phyloP scores from a whole-genome alignment of 75 land plant species.

The Cunninghamia lanceolata region DNA sequence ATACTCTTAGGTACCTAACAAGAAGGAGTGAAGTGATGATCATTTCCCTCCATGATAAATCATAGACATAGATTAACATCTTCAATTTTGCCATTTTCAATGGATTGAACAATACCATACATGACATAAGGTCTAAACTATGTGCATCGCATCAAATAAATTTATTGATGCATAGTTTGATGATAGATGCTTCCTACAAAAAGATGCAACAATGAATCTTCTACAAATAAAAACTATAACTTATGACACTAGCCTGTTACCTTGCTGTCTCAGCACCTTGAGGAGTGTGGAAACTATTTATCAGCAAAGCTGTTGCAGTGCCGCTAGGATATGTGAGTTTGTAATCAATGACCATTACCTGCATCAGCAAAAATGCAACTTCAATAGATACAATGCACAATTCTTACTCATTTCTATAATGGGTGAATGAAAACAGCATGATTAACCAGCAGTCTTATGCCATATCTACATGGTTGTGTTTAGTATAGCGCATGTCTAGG shows the following conservation, averaged over 20 bases:
- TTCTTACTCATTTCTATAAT: not conserved
- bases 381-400: not conserved
- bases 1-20: too few relatives aligned
- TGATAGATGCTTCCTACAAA: not conserved
- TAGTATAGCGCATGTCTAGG: not conserved
- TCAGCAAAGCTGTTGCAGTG: constrained; percentile 54
- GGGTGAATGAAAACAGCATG: not conserved
- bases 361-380: not conserved
- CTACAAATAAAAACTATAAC: not conserved
- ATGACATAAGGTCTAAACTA: not conserved
- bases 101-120: not conserved
- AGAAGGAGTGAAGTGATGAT: not conserved
- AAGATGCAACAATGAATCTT: not conserved
- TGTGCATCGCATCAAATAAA: not conserved
- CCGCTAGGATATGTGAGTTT: constrained; percentile 70
- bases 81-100: not conserved
- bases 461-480: not conserved
- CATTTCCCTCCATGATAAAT: not conserved
- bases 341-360: constrained; percentile 63
- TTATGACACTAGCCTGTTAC: constrained; percentile 15
- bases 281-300: constrained; percentile 55
- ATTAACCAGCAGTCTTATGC: not conserved
- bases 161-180: not conserved
- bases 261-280: constrained; percentile 53
- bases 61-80: not conserved